Conservation (phyloP, 1,139 yeast species). For the Yamadazyma membranifaciens region DNA sequence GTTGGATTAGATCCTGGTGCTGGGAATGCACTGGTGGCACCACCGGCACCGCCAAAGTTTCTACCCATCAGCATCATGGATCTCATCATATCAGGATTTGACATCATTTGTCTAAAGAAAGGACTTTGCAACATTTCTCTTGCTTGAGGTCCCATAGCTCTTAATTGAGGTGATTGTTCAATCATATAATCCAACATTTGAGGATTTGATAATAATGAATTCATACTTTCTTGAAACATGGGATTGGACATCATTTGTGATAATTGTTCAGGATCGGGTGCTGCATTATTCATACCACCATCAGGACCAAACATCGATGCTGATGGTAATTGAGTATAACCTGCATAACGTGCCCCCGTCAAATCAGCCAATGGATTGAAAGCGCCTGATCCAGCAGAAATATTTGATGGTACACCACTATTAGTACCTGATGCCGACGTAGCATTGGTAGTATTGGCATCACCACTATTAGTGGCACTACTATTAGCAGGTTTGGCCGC, state of each 20-base stretch:
- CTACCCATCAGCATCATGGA: conserved; percentile 75
- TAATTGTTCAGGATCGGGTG: conserved; percentile 76
- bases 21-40: conserved; percentile 41
- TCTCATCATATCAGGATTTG: conserved; percentile 84
- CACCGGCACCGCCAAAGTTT: conserved; percentile 37
- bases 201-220: conserved; percentile 72
- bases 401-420: conserved; percentile 59
- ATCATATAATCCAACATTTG: conserved; percentile 83
- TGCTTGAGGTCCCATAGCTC: conserved; percentile 87
- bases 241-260: conserved; percentile 78
- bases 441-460: conserved; percentile 20
- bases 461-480: conserved; percentile 7
- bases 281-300: conserved; percentile 72
- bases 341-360: conserved; percentile 96
- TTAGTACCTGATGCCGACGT: conserved; percentile 14
- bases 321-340: conserved; percentile 82
- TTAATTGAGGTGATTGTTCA: conserved; percentile 77
- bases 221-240: conserved; percentile 75
- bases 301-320: conserved; percentile 94
- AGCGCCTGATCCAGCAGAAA: conserved; percentile 86
- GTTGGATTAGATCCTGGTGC: conserved; percentile 54
- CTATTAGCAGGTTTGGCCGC: conserved; percentile 16
- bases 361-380: conserved; percentile 88
- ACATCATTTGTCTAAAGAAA: conserved; percentile 76
- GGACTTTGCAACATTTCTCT: conserved; percentile 85